Evolutionary conservation across 768 basidiomycete genomes (phyloP).

Genomic region (Leccinum barrowsii): DNA sequence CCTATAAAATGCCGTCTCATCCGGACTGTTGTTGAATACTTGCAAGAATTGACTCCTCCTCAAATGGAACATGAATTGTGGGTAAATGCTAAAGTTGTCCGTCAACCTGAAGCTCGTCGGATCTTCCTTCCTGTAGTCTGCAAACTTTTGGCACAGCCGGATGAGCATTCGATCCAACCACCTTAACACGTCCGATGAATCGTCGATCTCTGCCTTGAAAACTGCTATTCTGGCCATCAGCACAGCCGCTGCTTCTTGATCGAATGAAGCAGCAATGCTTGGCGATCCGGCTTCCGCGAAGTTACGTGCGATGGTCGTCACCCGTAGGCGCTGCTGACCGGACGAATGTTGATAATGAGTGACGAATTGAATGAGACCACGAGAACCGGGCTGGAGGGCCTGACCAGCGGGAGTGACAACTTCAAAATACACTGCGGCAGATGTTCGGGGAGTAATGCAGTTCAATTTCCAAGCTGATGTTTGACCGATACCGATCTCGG

Average conservation of each 20-base stretch:
- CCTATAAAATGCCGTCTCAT: conserved; percentile 99
- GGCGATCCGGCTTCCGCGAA: conserved; percentile 98
- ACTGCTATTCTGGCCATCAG: conserved; percentile 98
- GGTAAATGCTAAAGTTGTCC: conserved; percentile 98
- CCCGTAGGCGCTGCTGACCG: conserved; percentile 90
- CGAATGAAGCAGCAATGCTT: conserved; percentile 88
- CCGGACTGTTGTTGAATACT: conserved; percentile 99
- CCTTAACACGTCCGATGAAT: conserved; percentile 91
- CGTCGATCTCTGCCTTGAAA: conserved; percentile 99
- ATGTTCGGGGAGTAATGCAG: conserved; percentile 80
- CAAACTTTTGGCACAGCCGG: conserved; percentile 97
- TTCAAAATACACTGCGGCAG: conserved; percentile 94
- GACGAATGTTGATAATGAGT: conserved; percentile 98
- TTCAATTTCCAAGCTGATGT: conserved; percentile 99
- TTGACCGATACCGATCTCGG: conserved; percentile 97
- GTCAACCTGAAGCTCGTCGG: conserved; percentile 87
- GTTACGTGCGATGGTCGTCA: conserved; percentile 97
- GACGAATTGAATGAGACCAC: conserved; percentile 96
- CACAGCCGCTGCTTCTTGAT: conserved; percentile 97
- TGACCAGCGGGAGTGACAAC: conserved; percentile 97
- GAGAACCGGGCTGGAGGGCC: conserved; percentile 81
- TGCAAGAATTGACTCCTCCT: conserved; percentile 97
- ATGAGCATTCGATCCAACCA: conserved; percentile 99
- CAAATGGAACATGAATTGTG: conserved; percentile 99
- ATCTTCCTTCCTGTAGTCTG: conserved; percentile 98